phyloP scores from a whole-genome alignment of 345 rosid species.

The Clarkia xantiana region DNA sequence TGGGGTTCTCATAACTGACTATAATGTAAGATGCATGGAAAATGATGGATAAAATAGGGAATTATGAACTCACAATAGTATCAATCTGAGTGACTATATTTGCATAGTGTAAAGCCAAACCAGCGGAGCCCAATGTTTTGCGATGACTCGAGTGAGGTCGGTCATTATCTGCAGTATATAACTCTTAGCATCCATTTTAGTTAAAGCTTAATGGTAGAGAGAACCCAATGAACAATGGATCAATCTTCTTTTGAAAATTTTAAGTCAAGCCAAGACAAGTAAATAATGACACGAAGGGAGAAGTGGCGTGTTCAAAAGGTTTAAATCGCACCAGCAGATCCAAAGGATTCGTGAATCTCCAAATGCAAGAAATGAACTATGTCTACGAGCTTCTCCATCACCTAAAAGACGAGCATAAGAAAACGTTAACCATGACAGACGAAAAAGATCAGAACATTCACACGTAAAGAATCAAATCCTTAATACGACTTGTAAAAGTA shows the following conservation, averaged over 20 bases:
- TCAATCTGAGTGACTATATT: constrained; percentile 32
- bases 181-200: not conserved
- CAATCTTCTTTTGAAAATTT: not conserved
- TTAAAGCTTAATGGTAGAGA: not conserved
- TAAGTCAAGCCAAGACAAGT: not conserved
- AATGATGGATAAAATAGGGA: not conserved
- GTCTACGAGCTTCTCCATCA: constrained; percentile 90
- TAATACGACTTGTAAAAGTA: no score
- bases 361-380: constrained; percentile 76
- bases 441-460: not conserved
- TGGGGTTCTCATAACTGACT: not conserved
- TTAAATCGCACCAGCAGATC: constrained; percentile 52
- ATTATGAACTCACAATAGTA: constrained; percentile 25
- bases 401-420: constrained; percentile 26
- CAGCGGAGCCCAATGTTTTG: constrained; percentile 30
- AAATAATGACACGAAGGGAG: not conserved
- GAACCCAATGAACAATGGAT: not conserved
- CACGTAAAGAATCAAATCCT: not conserved
- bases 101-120: constrained; percentile 39
- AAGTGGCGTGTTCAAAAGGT: not conserved
- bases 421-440: not conserved
- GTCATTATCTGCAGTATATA: constrained; percentile 40
- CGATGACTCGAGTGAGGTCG: constrained; percentile 7
- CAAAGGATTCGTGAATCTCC: constrained; percentile 82
- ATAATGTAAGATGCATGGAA: not conserved